Percentiles rank a stretch among this genome's conserved stretches.
phyloP scores from a whole-genome alignment of 2,329 filamentous ascomycete species.

The Pseudocercospora macadamiae region DNA sequence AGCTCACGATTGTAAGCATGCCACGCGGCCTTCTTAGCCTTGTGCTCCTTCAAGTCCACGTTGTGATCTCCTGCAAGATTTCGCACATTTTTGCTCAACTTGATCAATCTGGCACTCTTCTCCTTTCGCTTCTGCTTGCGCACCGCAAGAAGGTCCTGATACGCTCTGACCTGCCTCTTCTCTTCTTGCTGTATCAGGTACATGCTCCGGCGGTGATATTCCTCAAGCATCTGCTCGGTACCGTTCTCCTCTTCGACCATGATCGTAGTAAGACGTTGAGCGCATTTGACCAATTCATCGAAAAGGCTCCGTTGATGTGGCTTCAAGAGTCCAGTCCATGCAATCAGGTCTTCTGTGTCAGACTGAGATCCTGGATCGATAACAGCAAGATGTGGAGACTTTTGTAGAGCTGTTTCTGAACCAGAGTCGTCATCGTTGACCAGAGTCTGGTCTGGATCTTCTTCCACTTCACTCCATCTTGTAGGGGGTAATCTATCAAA shows the following conservation, averaged over 20 bases:
- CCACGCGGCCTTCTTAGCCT: constrained; percentile 10
- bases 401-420: neutral
- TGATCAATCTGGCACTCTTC: neutral
- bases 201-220: constrained; percentile 48
- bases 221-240: constrained; percentile 47
- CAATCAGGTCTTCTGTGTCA: constrained; percentile 28
- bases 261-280: constrained; percentile 48
- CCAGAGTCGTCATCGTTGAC: neutral
- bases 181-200: constrained; percentile 49
- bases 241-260: constrained; percentile 53
- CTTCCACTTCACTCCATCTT: neutral
- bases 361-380: neutral
- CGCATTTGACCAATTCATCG: constrained; percentile 44
- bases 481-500: neutral
- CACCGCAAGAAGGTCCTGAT: constrained; percentile 33
- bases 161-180: constrained; percentile 44
- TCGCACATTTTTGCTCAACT: neutral
- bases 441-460: constrained; percentile 16
- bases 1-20: constrained; percentile 11
- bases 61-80: constrained; percentile 4
- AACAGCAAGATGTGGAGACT: neutral
- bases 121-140: constrained; percentile 29
- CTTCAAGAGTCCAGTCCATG: constrained; percentile 44
- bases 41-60: constrained; percentile 18
- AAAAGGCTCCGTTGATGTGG: constrained; percentile 45